These are phyloP conservation scores for Blastocystis sp. DNA, from an alignment of 352 stramenopile species.

Conservation along the genomic window DNA sequence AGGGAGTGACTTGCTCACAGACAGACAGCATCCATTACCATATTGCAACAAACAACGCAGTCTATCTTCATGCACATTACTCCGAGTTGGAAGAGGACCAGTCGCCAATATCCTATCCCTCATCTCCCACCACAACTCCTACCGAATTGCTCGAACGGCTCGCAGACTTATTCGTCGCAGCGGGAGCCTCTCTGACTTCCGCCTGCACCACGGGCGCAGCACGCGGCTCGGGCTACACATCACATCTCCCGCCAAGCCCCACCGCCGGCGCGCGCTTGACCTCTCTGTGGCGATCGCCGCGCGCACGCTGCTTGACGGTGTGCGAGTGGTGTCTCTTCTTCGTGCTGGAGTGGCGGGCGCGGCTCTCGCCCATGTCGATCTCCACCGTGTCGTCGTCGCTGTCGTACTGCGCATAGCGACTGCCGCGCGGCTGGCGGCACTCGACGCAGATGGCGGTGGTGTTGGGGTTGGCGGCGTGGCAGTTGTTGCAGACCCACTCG, in stretches of 20 bases:
- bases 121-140: too few relatives aligned
- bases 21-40: too few relatives aligned
- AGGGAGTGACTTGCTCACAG: too few relatives aligned
- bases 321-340: neutral
- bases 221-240: neutral
- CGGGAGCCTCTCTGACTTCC: too few relatives aligned
- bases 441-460: neutral
- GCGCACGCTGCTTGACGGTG: neutral
- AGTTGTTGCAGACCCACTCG: slow-evolving; percentile 27
- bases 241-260: neutral
- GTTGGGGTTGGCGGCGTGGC: neutral
- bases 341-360: neutral
- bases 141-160: too few relatives aligned
- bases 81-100: too few relatives aligned
- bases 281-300: neutral
- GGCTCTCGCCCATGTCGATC: neutral
- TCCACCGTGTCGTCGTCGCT: neutral
- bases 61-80: too few relatives aligned
- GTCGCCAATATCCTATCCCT: too few relatives aligned
- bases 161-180: too few relatives aligned
- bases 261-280: neutral
- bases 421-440: slow-evolving; percentile 28
- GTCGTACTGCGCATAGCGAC: neutral
- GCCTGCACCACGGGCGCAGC: too few relatives aligned
- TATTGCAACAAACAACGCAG: too few relatives aligned